These are phyloP conservation scores for Phytophthora sp. DNA, from an alignment of 352 stramenopile genomes.

Conservation along the genomic window DNA sequence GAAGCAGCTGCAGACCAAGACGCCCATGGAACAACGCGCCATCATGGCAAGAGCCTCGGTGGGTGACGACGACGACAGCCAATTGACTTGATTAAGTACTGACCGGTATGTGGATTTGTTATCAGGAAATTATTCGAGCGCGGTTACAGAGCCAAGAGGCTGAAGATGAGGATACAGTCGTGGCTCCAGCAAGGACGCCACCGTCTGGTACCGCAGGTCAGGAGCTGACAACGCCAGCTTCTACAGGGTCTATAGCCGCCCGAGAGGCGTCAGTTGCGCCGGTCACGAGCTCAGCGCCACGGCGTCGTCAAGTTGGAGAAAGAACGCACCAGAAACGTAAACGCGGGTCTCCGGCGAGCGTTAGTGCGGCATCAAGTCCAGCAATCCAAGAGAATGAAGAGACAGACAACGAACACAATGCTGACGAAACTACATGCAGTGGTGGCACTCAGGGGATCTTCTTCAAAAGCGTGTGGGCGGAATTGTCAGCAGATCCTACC, in stretches of 20 bases:
- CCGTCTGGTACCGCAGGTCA: background rate
- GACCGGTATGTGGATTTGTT: background rate
- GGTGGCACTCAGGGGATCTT: constrained; percentile 17
- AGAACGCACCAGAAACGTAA: constrained; percentile 21
- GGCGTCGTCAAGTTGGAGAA: background rate
- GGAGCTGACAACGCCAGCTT: background rate
- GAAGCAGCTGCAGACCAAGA: constrained; percentile 48
- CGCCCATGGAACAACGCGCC: constrained; percentile 34
- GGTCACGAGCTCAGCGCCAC: constrained; percentile 14
- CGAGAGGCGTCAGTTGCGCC: constrained; percentile 3
- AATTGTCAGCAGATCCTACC: constrained; percentile 16
- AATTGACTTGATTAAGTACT: background rate
- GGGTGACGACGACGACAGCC: background rate
- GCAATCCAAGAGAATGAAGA: background rate
- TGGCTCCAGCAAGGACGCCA: background rate
- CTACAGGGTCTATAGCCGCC: background rate
- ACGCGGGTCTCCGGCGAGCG: background rate
- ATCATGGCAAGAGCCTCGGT: constrained; percentile 31
- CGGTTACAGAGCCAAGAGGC: constrained; percentile 3
- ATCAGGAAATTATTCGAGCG: constrained; percentile 24
- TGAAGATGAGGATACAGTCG: constrained; percentile 2
- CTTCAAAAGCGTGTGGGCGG: constrained; percentile 31
- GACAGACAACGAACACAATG: constrained; percentile 1
- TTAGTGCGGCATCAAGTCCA: background rate
- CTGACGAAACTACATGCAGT: background rate